Conservation (phyloP, 176 grass and related monocot species). For the sorghum (Sorghum bicolor) region Sorghum_bicolor_NCBIv3 NC_012870.2:2036001-2036500, state of each 20-base stretch:
- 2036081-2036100: constrained; percentile 86
- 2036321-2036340: background rate
- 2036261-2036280: constrained; percentile 39
- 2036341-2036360: background rate
- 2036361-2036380: background rate
- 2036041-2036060: constrained; percentile 31
- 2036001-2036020: constrained; percentile 40
- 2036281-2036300: background rate
- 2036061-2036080: constrained; percentile 81
- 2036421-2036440: too few relatives aligned
- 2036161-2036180: constrained; percentile 40
- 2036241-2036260: constrained; percentile 86
- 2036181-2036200: constrained; percentile 74
- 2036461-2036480: background rate
- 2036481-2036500: background rate
- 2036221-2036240: constrained; percentile 95
- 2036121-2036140: constrained; percentile 61
- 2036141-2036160: constrained; percentile 25
- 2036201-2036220: constrained; percentile 72
- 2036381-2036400: too few relatives aligned
- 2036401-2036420: too few relatives aligned
- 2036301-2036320: background rate
- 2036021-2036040: constrained; percentile 43
- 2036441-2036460: too few relatives aligned
- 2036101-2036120: constrained; percentile 81